Base-by-base conservation (phyloP, 1,284 basidiomycete genomes). In the Moesziomyces aphidis region DNA sequence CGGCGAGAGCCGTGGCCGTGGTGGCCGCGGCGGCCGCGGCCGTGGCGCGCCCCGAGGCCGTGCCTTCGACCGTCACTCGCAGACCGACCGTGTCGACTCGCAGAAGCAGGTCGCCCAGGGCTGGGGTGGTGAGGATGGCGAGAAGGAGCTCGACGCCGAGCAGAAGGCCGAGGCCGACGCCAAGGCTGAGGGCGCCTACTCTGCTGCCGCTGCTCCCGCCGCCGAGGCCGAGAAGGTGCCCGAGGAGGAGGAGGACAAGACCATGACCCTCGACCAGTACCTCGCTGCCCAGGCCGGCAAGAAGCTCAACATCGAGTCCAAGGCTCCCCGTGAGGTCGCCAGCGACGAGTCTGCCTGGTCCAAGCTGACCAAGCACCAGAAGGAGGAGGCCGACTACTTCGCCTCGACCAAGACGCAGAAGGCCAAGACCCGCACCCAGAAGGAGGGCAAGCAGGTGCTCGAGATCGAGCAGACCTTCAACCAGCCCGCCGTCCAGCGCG, bases 241-340 rank as follows among this genome's bases (percentile, higher is more conserved):
- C 66, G 76, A 91, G 89, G 94, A 97, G 85, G 93, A 95, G 85
- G 93, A 95, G 86, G 95, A 97, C 87, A 93, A 94, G 86, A 95
- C 93, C 47, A 88, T 94, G 78, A 93, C 92, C 45, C 78, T 82
- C 57, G 93, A 93, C 55, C 90, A 94, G 85, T 94, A 93, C 86
- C 87, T 91, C 67, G 90, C 91, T 71, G 89, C 92, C 86, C 87
- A 91, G 86, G 90, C 89, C 80, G 78, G 75, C 58, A 82, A 84
- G 80, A 75, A 76, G 56, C 75, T 80, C 71, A 61, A 71, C 62
- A 65, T 84, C 56, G 76, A 70, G 60, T 65, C 52, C 60, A 63
- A 68, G 70, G 73, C 77, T 61, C 73, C 72, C 39, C 69, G 77
- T 61, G 58, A 60, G 53, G 73, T 76, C 49, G 58, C 66, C 23